phyloP scores from a whole-genome alignment of 345 rosid genomes.

The Eucalyptus curtisii region DNA sequence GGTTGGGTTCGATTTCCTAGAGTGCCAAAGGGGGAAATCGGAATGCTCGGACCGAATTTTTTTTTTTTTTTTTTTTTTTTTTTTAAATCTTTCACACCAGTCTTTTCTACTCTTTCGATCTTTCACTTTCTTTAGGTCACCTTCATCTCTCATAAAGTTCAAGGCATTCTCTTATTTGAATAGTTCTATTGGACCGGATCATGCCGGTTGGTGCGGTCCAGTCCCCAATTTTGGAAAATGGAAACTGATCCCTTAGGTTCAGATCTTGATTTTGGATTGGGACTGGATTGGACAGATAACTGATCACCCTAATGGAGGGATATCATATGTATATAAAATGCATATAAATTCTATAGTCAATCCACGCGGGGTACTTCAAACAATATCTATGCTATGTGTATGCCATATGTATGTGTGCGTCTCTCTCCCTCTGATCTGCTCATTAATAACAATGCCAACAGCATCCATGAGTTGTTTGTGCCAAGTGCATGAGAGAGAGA shows the following conservation, averaged over 20 bases:
- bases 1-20: neutral
- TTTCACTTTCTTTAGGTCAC: neutral
- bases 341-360: neutral
- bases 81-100: fast-evolving
- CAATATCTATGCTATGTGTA: neutral
- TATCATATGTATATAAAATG: neutral
- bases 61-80: too few relatives aligned
- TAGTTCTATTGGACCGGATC: neutral
- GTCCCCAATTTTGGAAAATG: fast-evolving
- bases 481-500: neutral
- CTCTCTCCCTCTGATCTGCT: neutral
- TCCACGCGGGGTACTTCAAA: neutral
- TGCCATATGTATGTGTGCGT: neutral
- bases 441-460: neutral
- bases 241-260: fast-evolving
- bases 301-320: neutral
- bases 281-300: fast-evolving
- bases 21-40: neutral
- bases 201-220: fast-evolving
- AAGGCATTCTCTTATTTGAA: neutral
- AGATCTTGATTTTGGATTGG: fast-evolving
- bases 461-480: neutral
- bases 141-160: neutral
- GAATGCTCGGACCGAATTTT: fast-evolving
- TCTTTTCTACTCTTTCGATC: neutral